phyloP scores from a whole-genome alignment of 345 rosid genomes.

The Cardamine chenopodiifolia region DNA sequence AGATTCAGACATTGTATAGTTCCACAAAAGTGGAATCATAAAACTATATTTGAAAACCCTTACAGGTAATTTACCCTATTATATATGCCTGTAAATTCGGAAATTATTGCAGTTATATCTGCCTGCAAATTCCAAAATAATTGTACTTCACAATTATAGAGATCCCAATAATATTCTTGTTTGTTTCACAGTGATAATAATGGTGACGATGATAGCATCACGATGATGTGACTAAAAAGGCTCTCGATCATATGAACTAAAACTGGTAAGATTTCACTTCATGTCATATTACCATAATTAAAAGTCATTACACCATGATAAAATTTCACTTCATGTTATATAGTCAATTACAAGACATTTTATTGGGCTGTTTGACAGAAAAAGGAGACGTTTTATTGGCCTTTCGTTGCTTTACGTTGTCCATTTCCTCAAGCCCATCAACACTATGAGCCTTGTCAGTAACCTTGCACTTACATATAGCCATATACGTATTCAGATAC shows the following conservation, averaged over 20 bases:
- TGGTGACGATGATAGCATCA: conserved; percentile 16
- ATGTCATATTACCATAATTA: conserved; percentile 20
- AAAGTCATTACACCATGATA: background rate
- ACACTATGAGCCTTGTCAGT: no score
- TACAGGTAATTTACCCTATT: conserved; percentile 10
- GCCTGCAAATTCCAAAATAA: conserved; percentile 10
- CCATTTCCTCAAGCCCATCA: no score
- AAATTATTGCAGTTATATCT: background rate
- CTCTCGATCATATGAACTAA: background rate
- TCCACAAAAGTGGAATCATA: conserved; percentile 37
- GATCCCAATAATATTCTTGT: background rate
- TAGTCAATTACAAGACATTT: background rate
- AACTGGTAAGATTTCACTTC: background rate
- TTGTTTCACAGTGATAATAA: background rate
- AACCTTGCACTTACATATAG: no score
- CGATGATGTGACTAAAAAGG: conserved; percentile 9
- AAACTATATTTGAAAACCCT: conserved; percentile 3
- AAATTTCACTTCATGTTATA: conserved; percentile 2
- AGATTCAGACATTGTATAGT: conserved; percentile 29
- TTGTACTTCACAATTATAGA: conserved; percentile 26
- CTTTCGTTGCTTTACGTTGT: no score
- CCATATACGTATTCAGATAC: no score
- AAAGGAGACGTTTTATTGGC: no score
- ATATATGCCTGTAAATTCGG: conserved; percentile 14
- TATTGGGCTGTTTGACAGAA: no score